Conservation (phyloP, 306 rosid species). For the Castanopsis chinensis region DNA sequence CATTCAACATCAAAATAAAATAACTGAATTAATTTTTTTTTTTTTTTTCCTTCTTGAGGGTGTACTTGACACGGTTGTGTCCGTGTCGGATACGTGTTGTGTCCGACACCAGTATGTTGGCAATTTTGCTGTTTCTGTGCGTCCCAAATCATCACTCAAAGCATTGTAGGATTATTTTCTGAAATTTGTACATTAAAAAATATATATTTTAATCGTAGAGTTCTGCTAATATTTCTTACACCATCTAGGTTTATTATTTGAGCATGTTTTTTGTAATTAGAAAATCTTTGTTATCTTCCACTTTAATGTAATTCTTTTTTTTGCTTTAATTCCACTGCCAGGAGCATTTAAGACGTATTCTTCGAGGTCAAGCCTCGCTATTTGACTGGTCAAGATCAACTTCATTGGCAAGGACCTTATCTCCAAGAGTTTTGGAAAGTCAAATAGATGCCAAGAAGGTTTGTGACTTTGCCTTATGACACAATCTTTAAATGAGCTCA, state of each 20-base stretch:
- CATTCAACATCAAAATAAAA: too few relatives aligned
- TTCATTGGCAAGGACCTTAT: constrained; percentile 87
- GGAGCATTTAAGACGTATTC: constrained; percentile 94
- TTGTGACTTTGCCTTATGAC: constrained; percentile 32
- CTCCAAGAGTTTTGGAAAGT: constrained; percentile 97
- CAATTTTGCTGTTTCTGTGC: too few relatives aligned
- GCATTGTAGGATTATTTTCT: background rate
- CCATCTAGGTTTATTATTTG: background rate
- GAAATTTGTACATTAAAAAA: background rate
- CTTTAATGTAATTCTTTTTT: constrained; percentile 15
- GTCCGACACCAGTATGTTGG: too few relatives aligned
- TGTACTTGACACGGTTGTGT: too few relatives aligned
- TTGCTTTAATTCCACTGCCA: constrained; percentile 33
- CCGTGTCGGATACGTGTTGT: too few relatives aligned
- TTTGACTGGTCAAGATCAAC: constrained; percentile 95
- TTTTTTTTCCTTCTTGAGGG: too few relatives aligned
- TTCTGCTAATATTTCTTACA: constrained; percentile 11
- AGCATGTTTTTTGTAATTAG: constrained; percentile 14
- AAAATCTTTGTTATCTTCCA: constrained; percentile 9
- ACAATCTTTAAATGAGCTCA: constrained; percentile 18
- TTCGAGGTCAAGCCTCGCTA: constrained; percentile 97
- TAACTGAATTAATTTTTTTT: too few relatives aligned
- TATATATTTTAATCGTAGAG: background rate
- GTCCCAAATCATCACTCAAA: background rate
- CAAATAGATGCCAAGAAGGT: constrained; percentile 99